Base-by-base conservation (phyloP, 2,329 filamentous ascomycete genomes). In the Trichoderma breve region DNA sequence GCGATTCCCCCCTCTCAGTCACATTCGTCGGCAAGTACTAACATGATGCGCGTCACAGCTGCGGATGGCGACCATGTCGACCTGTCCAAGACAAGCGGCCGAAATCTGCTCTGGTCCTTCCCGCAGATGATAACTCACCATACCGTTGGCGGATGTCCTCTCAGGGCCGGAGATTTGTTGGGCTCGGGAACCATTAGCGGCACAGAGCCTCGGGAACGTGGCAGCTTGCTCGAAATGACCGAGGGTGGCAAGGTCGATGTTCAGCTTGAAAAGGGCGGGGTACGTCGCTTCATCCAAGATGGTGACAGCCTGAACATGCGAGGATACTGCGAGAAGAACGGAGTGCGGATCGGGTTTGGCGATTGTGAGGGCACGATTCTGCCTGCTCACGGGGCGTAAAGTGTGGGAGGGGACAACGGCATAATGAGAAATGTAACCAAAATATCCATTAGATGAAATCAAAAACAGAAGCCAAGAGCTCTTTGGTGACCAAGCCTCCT, bases 41-140 rank as follows among this genome's bases (percentile, higher is more conserved):
- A 70, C 36, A 14, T 3, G 47, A 32, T 36, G 60, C 28, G 55
- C 9, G 0, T 6, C 9, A 0, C n/a, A 82, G 80, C 81, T 3
- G 73, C 78, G 39, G 73, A 74, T 11, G 81, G 80, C 4, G 74
- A 78, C 60, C 81, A 77, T 60, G 80, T 76, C 2, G 76, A 78
- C n/a, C 76, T 83, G 14, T 78, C 75, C 18, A 76, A 75, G 57
- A 82, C 81, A 6, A 82, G 77, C 63, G 79, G 81, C 1, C 79
- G 75, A 24, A 80, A 85, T 65, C 84, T 96, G 1, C 85, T 95
- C 1, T 96, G 90, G 86, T 95, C 92, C 0, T 96, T 94, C 83
- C 87, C 92, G 0, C 93, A 96, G 79, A 95, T 95, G 92, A 84
- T 96, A 39, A 88, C 93, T 0, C 93, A 96, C 80, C 93, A 96